Conservation (phyloP, 768 basidiomycete species). For the Phaeolepiota aurea region DNA sequence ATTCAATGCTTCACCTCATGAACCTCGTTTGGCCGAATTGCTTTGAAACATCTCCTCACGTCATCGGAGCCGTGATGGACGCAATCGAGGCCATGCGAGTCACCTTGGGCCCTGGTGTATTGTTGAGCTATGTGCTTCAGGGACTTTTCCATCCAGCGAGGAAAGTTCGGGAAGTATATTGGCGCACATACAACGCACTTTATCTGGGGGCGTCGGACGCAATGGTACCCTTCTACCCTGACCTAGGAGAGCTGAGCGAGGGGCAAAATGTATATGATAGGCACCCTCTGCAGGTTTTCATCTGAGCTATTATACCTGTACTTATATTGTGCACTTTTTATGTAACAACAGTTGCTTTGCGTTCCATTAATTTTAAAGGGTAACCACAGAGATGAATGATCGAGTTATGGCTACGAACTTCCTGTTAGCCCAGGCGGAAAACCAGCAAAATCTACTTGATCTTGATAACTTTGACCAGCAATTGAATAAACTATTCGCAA, state of each 20-base stretch:
- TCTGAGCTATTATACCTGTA: slow-evolving; percentile 41
- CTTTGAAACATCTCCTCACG: slow-evolving; percentile 97
- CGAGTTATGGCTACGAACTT: too few species aligned
- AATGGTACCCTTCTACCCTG: slow-evolving; percentile 92
- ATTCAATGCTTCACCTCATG: slow-evolving; percentile 95
- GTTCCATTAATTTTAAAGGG: slow-evolving; percentile 1
- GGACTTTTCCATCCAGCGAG: slow-evolving; percentile 96
- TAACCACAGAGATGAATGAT: too few species aligned
- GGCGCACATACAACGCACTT: slow-evolving; percentile 91
- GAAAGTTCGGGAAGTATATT: slow-evolving; percentile 96
- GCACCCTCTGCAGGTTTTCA: slow-evolving; percentile 77
- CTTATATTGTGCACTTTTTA: too few species aligned
- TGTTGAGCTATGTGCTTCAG: slow-evolving; percentile 88
- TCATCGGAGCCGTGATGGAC: slow-evolving; percentile 97
- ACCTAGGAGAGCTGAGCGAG: slow-evolving; percentile 84
- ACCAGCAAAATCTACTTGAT: slow-evolving; percentile 90
- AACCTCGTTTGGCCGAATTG: slow-evolving; percentile 99
- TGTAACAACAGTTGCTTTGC: too few species aligned
- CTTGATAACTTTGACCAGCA: slow-evolving; percentile 65
- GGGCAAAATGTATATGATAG: slow-evolving; percentile 85
- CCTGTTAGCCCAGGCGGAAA: slow-evolving; percentile 75
- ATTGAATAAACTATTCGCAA: slow-evolving; percentile 76
- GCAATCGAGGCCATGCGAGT: slow-evolving; percentile 97
- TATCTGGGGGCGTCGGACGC: slow-evolving; percentile 89
- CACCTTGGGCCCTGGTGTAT: slow-evolving; percentile 86